A percentile compares a stretch with the other conserved stretches of the same genome.
Conservation (phyloP, 257 asterid species). For the Nicotiana noctiflora region DNA sequence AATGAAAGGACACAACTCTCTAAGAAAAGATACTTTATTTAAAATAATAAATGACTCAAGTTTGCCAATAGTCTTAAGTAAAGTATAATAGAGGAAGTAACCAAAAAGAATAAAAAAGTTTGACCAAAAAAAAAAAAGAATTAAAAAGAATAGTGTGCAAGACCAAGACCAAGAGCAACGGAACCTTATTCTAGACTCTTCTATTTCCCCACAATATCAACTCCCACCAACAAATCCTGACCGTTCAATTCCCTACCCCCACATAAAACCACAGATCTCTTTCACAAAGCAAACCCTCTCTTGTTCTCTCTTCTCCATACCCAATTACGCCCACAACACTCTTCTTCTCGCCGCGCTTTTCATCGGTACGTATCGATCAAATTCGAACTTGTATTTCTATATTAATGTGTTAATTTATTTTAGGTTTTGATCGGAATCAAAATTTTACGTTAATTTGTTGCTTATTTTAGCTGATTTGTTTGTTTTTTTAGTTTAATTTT, state of each 20-base stretch:
- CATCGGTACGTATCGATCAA: neutral
- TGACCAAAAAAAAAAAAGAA: no score
- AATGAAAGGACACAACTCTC: no score
- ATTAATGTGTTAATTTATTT: neutral
- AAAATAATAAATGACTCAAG: no score
- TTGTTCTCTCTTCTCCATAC: neutral
- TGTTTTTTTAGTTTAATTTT: slow-evolving; percentile 4
- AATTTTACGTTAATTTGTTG: neutral
- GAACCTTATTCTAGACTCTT: neutral
- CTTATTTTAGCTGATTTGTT: neutral
- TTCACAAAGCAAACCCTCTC: neutral
- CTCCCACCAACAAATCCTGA: slow-evolving; percentile 1
- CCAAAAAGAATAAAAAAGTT: no score
- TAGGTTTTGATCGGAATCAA: neutral
- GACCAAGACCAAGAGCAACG: neutral
- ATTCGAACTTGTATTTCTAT: neutral
- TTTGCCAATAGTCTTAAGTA: no score
- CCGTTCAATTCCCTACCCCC: neutral
- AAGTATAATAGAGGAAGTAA: no score
- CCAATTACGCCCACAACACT: neutral
- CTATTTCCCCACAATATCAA: neutral
- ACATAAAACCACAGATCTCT: neutral
- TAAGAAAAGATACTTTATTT: no score
- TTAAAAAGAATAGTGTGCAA: neutral
- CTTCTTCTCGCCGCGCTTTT: neutral